Base-by-base conservation (phyloP, 2,329 filamentous ascomycete species). In the Paracoccidioides lutzii region DNA sequence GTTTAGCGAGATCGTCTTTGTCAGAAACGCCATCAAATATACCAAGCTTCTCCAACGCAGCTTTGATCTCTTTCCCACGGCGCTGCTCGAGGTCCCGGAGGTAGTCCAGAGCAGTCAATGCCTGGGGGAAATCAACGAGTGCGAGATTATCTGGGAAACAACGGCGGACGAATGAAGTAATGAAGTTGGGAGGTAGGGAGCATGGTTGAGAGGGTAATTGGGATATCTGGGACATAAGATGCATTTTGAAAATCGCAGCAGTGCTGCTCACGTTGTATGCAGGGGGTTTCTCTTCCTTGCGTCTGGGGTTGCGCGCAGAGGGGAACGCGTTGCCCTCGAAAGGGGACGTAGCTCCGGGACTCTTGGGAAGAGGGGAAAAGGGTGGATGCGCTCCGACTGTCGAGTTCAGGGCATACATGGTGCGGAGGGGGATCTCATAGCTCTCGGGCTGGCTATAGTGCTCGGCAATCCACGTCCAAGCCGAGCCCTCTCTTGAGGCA, bases 361-460 rank as follows among this genome's bases (percentile, higher is more conserved):
- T 38, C 35, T 38, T n/a, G 10, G 48, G 48, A 38, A 51, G 48
- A 50, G 14, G n/a, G 55, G 63, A 30, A 60, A 61, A 55, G 61
- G 59, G 62, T 33, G 68, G 66, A 56, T 70, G 69, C 49, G 69
- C 66, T 50, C 69, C 76, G 15, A 80, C 76, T 15, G 78, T 76
- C 59, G 78, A 81, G 65, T 85, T 85, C 66, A 85, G 74, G 32
- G 78, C 78, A 71, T 84, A 85, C 79, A 85, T 84, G 59, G 81
- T 84, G 56, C 82, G 78, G 33, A 85, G 74, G 22, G 82, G 82
- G 37, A 85, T 80, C 63, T 85, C 82, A 64, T 85, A 84, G 61
- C 75, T 79, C 62, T 75, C 77, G 7, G 81, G 81, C 64, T 84
- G 82, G 57, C 78, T 76, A 56, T 82, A 74, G 65, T 82, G 80